phyloP scores from a whole-genome alignment of 148 eudicot species.

The Chenopodium quinoa region DNA sequence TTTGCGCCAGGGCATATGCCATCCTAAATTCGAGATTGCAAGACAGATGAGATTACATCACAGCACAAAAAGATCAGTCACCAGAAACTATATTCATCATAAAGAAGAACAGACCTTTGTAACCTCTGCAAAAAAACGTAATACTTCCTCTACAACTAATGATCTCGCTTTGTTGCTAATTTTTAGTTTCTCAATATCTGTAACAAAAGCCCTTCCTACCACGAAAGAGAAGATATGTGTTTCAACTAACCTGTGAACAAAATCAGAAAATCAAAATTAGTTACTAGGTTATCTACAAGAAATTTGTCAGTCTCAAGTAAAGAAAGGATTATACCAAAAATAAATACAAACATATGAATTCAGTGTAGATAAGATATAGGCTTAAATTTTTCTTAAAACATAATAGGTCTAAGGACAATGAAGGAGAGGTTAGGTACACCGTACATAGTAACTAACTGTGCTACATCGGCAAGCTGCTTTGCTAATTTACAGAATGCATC shows the following conservation, averaged over 20 bases:
- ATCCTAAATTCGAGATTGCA: constrained; percentile 53
- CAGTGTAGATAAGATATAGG: not conserved
- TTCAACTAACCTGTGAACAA: constrained; percentile 86
- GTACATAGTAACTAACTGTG: constrained; percentile 83
- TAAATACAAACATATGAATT: not conserved
- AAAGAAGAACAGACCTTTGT: constrained; percentile 56
- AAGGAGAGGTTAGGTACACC: constrained; percentile 18
- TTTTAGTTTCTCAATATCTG: constrained; percentile 94
- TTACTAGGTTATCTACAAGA: not conserved
- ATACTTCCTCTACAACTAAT: constrained; percentile 67
- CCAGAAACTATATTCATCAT: constrained; percentile 19
- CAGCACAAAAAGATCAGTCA: not conserved
- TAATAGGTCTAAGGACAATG: not conserved
- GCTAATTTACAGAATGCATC: constrained; percentile 97
- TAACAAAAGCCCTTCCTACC: constrained; percentile 99
- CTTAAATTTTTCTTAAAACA: not conserved
- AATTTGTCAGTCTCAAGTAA: not conserved
- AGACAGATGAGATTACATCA: constrained; percentile 5
- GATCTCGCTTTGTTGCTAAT: constrained; percentile 81
- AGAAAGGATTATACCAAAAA: no score
- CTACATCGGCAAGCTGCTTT: constrained; percentile 80
- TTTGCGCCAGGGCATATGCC: constrained; percentile 79
- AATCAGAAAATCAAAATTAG: constrained; percentile 28
- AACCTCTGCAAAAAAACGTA: constrained; percentile 72
- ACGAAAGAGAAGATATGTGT: constrained; percentile 98